Evolutionary conservation across 345 rosid species (phyloP), one percentile per base, ranked within the genome.

Genomic region (Odontarrhena argentea): DNA sequence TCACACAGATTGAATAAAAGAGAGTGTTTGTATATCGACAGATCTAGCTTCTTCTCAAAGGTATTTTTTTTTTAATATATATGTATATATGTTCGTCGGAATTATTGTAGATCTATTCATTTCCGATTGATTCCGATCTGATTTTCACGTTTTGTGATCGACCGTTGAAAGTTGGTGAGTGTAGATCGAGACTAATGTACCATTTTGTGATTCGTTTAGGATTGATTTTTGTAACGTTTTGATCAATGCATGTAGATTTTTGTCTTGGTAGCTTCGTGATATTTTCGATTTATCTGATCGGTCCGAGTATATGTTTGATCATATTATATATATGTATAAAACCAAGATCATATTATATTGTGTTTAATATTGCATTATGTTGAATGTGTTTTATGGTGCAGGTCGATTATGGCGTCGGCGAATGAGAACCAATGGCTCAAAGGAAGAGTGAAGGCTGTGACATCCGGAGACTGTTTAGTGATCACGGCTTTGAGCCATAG

Each of bases 381-480:
- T 28, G 36, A 3, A 18, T 18, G 22, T 18, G 22, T 32, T 5
- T 32, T 32, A 4, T 32, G 4, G 36, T 32, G 7, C 6, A 32
- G 36, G 36, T 32, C 7, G 36, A 32, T 32, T 32, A 32, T 83
- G 84, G 80, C 83, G 18, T 46, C 79, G 14, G 77, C 82, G 25
- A 78, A 55, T 43, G 77, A 77, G 69, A 70, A 69, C 51, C 73
- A 66, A 74, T 83, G 86, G 86, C 85, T 80, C 76, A 85, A 78
- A 60, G 97, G 85, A 15, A 88, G 74, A 81, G 98, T 93, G 67
- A 93, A 93, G 76, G 84, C 92, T 36, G 96, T 93, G 53, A 65
- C 87, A 2, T 90, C 98, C 1, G 97, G 99, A 36, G 97, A 90
- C 80, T 77, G 83, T 77, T 79, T 90, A 83, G 91, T 93, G 10